Evolutionary conservation across 805 yeast species (phyloP).

Genomic region (Grigorovia jiainica): DNA sequence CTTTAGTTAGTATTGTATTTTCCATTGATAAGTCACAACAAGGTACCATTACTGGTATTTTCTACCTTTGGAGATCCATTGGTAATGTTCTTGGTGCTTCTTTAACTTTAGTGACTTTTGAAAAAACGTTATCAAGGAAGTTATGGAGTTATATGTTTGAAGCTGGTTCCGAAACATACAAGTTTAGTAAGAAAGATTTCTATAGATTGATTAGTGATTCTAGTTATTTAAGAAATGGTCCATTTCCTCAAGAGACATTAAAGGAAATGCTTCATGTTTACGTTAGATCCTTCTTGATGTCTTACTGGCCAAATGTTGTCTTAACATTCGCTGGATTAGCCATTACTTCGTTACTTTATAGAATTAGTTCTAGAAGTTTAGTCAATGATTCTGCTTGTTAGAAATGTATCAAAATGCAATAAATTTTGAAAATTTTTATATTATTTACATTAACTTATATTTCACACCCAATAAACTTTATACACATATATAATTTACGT

Average conservation of each 20-base stretch:
- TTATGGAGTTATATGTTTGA: constrained; percentile 27
- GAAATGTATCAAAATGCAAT: too few relatives aligned
- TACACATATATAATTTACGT: too few relatives aligned
- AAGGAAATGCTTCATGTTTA: constrained; percentile 16
- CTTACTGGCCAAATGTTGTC: constrained; percentile 22
- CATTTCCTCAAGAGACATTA: constrained; percentile 14
- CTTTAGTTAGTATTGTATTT: constrained; percentile 45
- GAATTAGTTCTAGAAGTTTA: too few relatives aligned
- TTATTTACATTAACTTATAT: too few relatives aligned
- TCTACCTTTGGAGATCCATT: constrained; percentile 39
- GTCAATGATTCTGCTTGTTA: too few relatives aligned
- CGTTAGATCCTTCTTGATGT: constrained; percentile 19
- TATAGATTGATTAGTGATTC: constrained; percentile 20
- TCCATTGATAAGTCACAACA: constrained; percentile 37
- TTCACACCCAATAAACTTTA: too few relatives aligned
- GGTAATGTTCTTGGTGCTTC: constrained; percentile 42
- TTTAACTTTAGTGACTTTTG: constrained; percentile 32
- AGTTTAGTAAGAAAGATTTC: constrained; percentile 18
- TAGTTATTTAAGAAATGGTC: constrained; percentile 16
- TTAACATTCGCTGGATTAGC: constrained; percentile 14
- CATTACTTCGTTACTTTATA: constrained; percentile 11
- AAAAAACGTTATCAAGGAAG: constrained; percentile 23
- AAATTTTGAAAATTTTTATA: too few relatives aligned
- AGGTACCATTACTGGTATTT: constrained; percentile 41
- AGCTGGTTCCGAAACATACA: constrained; percentile 3